Percentiles rank a stretch among this genome's conserved stretches.
These are phyloP conservation scores for Fusarium albosuccineum DNA, from an alignment of 2,329 filamentous ascomycete species.

Conservation along the genomic window DNA sequence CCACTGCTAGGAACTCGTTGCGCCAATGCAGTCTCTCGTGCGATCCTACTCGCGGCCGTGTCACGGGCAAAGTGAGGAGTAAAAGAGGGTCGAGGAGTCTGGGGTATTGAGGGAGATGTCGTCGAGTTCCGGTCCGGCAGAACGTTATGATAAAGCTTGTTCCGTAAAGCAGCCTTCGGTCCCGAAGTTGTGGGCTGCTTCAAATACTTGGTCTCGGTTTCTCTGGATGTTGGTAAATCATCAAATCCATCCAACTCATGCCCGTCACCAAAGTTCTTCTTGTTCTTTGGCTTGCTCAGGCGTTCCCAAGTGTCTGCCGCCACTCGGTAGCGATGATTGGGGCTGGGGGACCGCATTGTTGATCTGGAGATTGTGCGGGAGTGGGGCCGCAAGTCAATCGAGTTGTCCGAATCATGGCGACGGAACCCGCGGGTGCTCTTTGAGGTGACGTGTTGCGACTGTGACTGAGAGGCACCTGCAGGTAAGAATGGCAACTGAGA, in stretches of 20 bases:
- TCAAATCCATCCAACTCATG: slow-evolving; percentile 94
- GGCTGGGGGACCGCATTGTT: slow-evolving; percentile 71
- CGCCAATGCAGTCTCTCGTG: slow-evolving; percentile 71
- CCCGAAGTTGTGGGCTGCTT: slow-evolving; percentile 81
- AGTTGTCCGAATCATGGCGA: slow-evolving; percentile 85
- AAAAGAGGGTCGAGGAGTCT: slow-evolving; percentile 67
- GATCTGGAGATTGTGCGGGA: slow-evolving; percentile 71
- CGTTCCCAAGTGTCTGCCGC: slow-evolving; percentile 71
- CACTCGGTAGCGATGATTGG: slow-evolving; percentile 58
- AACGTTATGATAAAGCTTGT: slow-evolving; percentile 68
- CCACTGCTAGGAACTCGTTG: slow-evolving; percentile 69
- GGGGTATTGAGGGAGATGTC: slow-evolving; percentile 66
- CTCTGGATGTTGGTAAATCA: slow-evolving; percentile 89
- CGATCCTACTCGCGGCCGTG: slow-evolving; percentile 74
- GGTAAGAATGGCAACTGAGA: slow-evolving; percentile 81
- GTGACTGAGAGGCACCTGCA: slow-evolving; percentile 77
- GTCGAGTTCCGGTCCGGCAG: slow-evolving; percentile 66
- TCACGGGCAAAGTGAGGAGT: slow-evolving; percentile 74
- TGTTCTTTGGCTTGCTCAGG: slow-evolving; percentile 75
- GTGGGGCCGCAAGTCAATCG: slow-evolving; percentile 67
- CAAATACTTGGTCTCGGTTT: slow-evolving; percentile 83
- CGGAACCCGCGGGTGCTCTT: slow-evolving; percentile 80
- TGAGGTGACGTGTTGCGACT: slow-evolving; percentile 82
- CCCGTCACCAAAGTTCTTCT: slow-evolving; percentile 83
- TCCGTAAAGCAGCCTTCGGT: slow-evolving; percentile 72